Conservation (phyloP, 106 monocot species). For the Posidonia australis region DNA sequence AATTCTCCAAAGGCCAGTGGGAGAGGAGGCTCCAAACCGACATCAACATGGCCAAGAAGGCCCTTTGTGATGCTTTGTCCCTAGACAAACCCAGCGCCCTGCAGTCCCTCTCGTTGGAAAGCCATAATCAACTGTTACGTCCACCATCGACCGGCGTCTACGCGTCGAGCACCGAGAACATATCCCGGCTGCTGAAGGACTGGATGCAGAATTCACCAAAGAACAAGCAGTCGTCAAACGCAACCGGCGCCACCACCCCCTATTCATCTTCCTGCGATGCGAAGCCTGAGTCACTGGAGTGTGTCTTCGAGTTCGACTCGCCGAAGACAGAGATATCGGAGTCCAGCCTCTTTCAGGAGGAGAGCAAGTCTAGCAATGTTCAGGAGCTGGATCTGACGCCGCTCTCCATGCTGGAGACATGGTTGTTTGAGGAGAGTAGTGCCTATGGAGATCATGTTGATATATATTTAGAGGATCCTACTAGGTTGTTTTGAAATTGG, state of each 20-base stretch:
- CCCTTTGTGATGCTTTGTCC: constrained; percentile 19
- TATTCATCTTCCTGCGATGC: background rate
- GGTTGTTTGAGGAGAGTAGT: constrained; percentile 38
- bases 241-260: background rate
- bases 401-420: constrained; percentile 37
- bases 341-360: background rate
- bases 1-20: constrained; percentile 21
- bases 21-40: constrained; percentile 28
- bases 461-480: too few species aligned
- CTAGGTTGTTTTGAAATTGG: too few species aligned
- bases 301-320: background rate
- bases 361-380: background rate
- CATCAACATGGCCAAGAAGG: constrained; percentile 24
- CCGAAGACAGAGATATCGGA: background rate
- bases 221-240: background rate
- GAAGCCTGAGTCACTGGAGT: background rate
- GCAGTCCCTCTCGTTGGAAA: too few species aligned
- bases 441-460: background rate
- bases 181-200: constrained; percentile 15
- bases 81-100: constrained; percentile 2
- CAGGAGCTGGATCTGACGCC: constrained; percentile 13
- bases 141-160: background rate
- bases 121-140: too few species aligned
- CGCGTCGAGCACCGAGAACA: constrained; percentile 24
- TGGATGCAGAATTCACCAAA: constrained; percentile 8